Evolutionary conservation across 108 stramenopile species (phyloP), one percentile per base, ranked within the genome.

Genomic region (Conticribra guillardii): DNA sequence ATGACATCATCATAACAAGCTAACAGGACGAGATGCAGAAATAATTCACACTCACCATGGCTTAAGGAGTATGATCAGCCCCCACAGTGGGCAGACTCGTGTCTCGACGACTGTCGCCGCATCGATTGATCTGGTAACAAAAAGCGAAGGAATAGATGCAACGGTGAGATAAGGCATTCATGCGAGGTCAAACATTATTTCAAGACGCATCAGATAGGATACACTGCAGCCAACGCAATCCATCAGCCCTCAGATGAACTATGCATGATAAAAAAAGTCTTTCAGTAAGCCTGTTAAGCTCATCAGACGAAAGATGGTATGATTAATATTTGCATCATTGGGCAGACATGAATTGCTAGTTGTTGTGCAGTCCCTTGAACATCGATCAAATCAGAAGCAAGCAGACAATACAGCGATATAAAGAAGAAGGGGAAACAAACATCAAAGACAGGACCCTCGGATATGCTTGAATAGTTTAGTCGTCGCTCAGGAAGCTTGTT

Each of bases 401-500:
- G 19, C 50, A n/a, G 50, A 9, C 21, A 22, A 51, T 11, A 9
- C 37, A 5, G 8, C 37, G 37, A 5, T 19, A 47, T 2, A 53
- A 11, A 27, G 24, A 31, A 51, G 49, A 5, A 2, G n/a, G 29
- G 28, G 31, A 60, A 30, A 47, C 21, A 23, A 46, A 4, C 23
- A 62, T 28, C 27, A 51, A 30, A 16, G 34, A 48, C n/a, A 41
- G 7, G 55, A 56, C 72, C 72, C 72, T 73, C 72, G 37, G 72
- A 73, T 73, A 73, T 73, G 72, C 72, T 63, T 73, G 54, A 73
- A 52, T 64, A 64, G 70, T 62, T 44, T 34, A 18, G 28, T 16
- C 52, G 26, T 72, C 71, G 47, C 63, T 73, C 72, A 73, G 23
- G 56, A 64, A 73, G 72, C 72, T 55, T 64, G 72, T 73, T 19